Evolutionary conservation across 169 alveolate species (phyloP), one percentile per base, ranked within the genome.

Genomic region (Cryptosporidium viatorum): DNA sequence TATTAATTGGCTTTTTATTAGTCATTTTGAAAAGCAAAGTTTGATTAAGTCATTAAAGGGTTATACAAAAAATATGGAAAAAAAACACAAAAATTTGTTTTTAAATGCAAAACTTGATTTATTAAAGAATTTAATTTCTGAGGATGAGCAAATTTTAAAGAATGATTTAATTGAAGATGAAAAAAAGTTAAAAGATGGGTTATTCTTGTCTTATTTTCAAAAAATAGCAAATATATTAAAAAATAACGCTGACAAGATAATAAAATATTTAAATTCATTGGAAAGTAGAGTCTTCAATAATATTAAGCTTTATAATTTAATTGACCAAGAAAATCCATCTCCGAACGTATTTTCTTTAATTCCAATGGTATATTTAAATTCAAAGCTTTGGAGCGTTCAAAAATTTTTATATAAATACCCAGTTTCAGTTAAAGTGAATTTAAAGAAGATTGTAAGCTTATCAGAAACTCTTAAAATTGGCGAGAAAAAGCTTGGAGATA

Each of bases 371-470:
- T 41, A 37, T 26, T 26, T 80, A 62, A 80, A 65, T 48, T 62
- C 89, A n/a, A 59, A 39, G 18, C 33, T 62, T 41, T 80, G 89
- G 89, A 41, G 51, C 10, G 41, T 65, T 23, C 65, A 65, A 4
- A 80, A 80, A 1, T 23, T 62, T 29, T 65, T 50, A 35, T 62
- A 80, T 48, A 80, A 50, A 26, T 80, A 60, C 59, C 89, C 89
- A 8, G 89, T 80, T 43, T 65, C 69, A 21, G 37, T 60, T 26
- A 21, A 60, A 31, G 48, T 62, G 18, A 67, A 39, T 65, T 65
- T 80, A 50, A 21, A 16, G 21, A 80, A 62, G 41, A 18, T 52
- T n/a, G 31, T 65, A 29, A 43, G n/a, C 1, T 12, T 58, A 9
- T 39, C 68, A 23, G 52, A 67, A 16, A 37, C 69, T 80, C 37